Conservation (phyloP, 345 rosid genomes). For the Eutrema japonicum region DNA sequence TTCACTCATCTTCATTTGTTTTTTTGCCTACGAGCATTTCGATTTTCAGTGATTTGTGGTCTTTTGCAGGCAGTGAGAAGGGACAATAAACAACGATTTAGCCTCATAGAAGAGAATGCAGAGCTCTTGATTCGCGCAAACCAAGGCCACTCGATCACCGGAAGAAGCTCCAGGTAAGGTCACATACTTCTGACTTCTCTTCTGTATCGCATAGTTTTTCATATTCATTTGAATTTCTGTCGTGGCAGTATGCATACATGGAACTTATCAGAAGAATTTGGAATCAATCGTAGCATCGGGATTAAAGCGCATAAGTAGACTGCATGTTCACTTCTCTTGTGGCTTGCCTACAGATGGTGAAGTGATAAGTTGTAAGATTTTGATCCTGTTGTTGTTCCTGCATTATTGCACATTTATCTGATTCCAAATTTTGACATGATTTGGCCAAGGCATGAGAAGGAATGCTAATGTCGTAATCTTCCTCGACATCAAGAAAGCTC, state of each 20-base stretch:
- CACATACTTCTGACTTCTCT: no score
- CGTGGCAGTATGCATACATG: no score
- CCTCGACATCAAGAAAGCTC: slow-evolving; percentile 74
- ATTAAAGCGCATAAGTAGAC: slow-evolving; percentile 74
- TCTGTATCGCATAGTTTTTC: no score
- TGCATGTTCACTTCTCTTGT: slow-evolving; percentile 83
- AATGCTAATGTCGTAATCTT: slow-evolving; percentile 68
- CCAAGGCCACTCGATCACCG: slow-evolving; percentile 82
- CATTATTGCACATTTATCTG: neutral
- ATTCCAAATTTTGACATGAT: slow-evolving; percentile 2
- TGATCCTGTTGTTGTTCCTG: slow-evolving; percentile 5
- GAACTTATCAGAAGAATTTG: no score
- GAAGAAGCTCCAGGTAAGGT: no score
- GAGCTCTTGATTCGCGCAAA: slow-evolving; percentile 84
- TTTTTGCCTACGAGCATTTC: neutral
- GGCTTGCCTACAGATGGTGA: slow-evolving; percentile 83
- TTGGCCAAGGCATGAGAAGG: slow-evolving; percentile 72
- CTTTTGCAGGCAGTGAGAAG: slow-evolving; percentile 68
- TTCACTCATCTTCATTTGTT: neutral
- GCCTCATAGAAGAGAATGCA: slow-evolving; percentile 74
- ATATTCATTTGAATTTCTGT: no score
- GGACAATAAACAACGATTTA: slow-evolving; percentile 83
- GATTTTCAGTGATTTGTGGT: neutral
- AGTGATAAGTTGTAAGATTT: slow-evolving; percentile 71
- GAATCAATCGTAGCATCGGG: slow-evolving; percentile 74